Evolutionary conservation across 257 asterid genomes (phyloP), one percentile per base, ranked within the genome.

Genomic region (Nicotiana otophora): DNA sequence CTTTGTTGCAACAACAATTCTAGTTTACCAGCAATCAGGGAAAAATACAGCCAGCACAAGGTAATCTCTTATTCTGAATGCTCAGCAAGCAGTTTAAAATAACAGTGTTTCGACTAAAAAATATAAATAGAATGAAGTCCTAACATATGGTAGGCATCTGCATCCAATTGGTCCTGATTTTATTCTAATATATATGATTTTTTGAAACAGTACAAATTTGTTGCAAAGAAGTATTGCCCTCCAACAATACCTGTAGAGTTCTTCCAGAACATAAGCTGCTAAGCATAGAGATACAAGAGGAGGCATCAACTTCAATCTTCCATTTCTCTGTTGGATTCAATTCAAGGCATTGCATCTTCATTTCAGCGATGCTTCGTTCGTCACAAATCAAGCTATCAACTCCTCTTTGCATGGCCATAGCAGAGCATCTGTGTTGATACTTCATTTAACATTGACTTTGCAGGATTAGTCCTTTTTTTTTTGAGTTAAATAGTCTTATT

Each of bases 31-130:
- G 98, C 99, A 36, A 81, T 94, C 51, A 87, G 98, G 84, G 98
- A 96, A 87, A 96, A 94, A 78, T 96, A 96, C 88, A 92, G 98
- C 70, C 99, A 96, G 84, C 99, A 96, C 64, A 96, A 93, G 98
- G 99, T 94, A 83, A 46, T 42, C 17, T 72, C 20, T 42, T 19
- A 4, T 39, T n/a, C 54, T 33, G 46, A 36, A 36, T 7, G 48
- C 48, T 39, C 48, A 7, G 48, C 16, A 51, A 51, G 57, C 55
- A 51, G 15, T 51, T 51, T 10, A 51, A 51, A 51, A 48, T 36
- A 0, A 36, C 42, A 36, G 8, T 36, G 42, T 5, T 36, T 36
- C 7, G 42, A 36, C 5, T 2, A 28, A 48, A 48, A 48, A 10
- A 1, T 10, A 48, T 10, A 48, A 48, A 16, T 48, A 3, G 14